Evolutionary conservation across 441 rosid genomes (phyloP).

Genomic region (Biscutella auriculata): DNA sequence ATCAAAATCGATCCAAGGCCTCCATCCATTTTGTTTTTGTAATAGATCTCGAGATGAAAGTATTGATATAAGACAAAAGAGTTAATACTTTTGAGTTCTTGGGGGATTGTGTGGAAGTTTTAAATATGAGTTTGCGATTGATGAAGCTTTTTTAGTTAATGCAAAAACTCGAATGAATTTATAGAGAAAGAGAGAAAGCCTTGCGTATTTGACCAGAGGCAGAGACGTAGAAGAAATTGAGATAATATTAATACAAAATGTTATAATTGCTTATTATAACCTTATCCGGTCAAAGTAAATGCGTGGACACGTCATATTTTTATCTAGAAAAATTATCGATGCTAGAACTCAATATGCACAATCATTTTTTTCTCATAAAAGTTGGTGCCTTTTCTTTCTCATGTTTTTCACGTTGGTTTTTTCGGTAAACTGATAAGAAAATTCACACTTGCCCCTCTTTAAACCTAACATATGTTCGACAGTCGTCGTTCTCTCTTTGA

Average conservation of each 20-base stretch:
- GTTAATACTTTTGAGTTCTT: not conserved
- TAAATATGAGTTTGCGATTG: not conserved
- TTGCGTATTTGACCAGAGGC: conserved; percentile 16
- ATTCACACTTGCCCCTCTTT: no score
- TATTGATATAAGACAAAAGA: not conserved
- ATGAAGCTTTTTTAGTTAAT: not conserved
- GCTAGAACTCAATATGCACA: not conserved
- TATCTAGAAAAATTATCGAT: not conserved
- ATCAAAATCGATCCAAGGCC: no score
- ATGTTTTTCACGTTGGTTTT: no score
- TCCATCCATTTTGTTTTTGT: no score
- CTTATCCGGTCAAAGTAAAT: conserved; percentile 13
- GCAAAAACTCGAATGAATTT: not conserved
- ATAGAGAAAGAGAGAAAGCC: conserved; percentile 9
- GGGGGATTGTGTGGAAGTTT: not conserved
- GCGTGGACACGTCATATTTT: not conserved
- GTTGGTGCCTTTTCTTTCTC: no score
- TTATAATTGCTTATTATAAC: no score
- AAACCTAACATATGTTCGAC: no score
- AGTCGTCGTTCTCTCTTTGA: no score
- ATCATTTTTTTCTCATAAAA: no score
- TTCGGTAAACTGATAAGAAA: no score
- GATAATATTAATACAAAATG: not conserved
- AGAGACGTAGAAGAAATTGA: conserved; percentile 17
- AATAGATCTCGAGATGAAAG: no score